phyloP scores from a whole-genome alignment of 148 eudicot species.

The Rhododendron mucronatum region DNA sequence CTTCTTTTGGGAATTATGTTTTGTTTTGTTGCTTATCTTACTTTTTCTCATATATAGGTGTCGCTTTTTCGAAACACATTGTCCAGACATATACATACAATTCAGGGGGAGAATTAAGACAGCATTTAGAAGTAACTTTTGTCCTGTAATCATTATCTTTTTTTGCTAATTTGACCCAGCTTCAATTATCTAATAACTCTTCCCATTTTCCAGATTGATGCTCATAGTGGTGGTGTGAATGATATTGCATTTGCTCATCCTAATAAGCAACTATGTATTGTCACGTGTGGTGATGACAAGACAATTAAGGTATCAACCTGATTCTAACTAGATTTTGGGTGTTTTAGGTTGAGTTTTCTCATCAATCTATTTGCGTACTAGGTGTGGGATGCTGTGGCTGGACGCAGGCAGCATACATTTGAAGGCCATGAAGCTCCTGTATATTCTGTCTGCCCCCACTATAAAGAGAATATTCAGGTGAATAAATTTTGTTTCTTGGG shows the following conservation, averaged over 20 bases:
- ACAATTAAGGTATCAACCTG: slow-evolving; percentile 41
- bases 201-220: slow-evolving; percentile 38
- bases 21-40: slow-evolving; percentile 6
- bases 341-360: background rate
- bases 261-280: slow-evolving; percentile 54
- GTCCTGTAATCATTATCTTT: background rate
- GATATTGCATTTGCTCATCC: slow-evolving; percentile 59
- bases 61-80: slow-evolving; percentile 63
- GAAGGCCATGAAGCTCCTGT: slow-evolving; percentile 67
- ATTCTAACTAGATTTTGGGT: slow-evolving; percentile 4
- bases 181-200: slow-evolving; percentile 14
- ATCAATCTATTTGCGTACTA: slow-evolving; percentile 13
- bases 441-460: slow-evolving; percentile 54
- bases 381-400: slow-evolving; percentile 66
- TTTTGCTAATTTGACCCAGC: background rate
- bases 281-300: slow-evolving; percentile 62
- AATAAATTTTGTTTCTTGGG: background rate
- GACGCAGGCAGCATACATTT: slow-evolving; percentile 40
- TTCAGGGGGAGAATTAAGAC: slow-evolving; percentile 49
- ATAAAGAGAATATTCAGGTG: slow-evolving; percentile 54
- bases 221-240: slow-evolving; percentile 53
- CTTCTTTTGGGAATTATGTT: background rate
- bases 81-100: slow-evolving; percentile 52
- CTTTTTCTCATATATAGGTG: slow-evolving; percentile 23
- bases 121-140: slow-evolving; percentile 46